Evolutionary conservation across 805 yeast genomes (phyloP).

Genomic region (Schwanniomyces pseudopolymorphus): DNA sequence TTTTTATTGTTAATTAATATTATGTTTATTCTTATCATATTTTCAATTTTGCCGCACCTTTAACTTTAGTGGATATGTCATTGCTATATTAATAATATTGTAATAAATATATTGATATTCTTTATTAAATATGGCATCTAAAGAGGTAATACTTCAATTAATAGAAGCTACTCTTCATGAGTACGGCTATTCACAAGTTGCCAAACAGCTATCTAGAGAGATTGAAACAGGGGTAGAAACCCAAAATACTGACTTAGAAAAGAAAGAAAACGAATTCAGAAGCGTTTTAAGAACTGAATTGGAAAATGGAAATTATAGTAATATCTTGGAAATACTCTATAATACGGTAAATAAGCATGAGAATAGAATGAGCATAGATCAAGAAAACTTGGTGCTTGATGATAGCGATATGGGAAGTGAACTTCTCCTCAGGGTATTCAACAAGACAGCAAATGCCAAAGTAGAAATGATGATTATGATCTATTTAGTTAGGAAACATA

Average conservation of each 20-base stretch:
- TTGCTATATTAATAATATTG: too few relatives aligned
- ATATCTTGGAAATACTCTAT: conserved; percentile 13
- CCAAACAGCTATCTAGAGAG: conserved; percentile 17
- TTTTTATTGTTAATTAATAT: too few relatives aligned
- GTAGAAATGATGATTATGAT: conserved; percentile 11
- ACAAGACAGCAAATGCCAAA: background rate
- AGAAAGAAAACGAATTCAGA: conserved; percentile 5
- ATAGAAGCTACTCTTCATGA: conserved; percentile 29
- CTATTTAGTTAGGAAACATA: conserved; percentile 24
- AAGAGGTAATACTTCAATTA: conserved; percentile 28
- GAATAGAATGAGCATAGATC: conserved; percentile 7
- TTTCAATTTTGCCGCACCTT: background rate
- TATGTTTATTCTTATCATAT: background rate
- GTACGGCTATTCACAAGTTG: conserved; percentile 26
- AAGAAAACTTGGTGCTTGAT: background rate
- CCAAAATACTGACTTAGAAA: background rate
- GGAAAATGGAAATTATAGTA: conserved; percentile 12
- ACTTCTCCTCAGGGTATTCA: background rate
- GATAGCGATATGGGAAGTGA: background rate
- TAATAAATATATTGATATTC: background rate
- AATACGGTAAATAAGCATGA: conserved; percentile 4
- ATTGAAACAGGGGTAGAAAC: conserved; percentile 4
- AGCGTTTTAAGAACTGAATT: conserved; percentile 18
- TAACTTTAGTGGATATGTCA: background rate
- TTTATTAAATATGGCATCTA: conserved; percentile 15